Evolutionary conservation across 495 filamentous ascomycete species (phyloP).

Genomic region (Aspergillus sclerotiicarbonarius): DNA sequence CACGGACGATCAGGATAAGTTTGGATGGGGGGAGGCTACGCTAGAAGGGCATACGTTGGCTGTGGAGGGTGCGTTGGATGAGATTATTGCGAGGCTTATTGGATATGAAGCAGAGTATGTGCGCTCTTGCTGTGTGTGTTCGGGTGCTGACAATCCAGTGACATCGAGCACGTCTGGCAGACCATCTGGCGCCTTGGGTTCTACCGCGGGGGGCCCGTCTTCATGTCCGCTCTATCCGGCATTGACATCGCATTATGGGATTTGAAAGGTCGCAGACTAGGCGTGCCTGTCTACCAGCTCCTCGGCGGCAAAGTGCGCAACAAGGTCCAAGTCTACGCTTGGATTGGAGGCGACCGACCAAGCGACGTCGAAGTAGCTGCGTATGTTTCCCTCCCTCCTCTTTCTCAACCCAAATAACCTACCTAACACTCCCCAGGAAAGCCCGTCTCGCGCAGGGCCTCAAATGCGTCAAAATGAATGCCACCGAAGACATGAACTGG

Average conservation of each 20-base stretch:
- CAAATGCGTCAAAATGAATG: slow-evolving; percentile 78
- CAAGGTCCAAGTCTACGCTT: slow-evolving; percentile 77
- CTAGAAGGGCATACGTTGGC: slow-evolving; percentile 77
- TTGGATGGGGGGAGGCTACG: slow-evolving; percentile 80
- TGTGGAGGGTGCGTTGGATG: slow-evolving; percentile 75
- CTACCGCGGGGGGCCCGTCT: slow-evolving; percentile 80
- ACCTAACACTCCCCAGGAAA: slow-evolving; percentile 37
- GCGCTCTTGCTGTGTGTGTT: not conserved
- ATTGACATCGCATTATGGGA: slow-evolving; percentile 87
- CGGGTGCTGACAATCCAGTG: slow-evolving; percentile 38
- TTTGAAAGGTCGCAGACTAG: slow-evolving; percentile 60
- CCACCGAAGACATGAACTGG: slow-evolving; percentile 76
- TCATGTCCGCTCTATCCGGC: slow-evolving; percentile 77
- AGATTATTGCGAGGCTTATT: slow-evolving; percentile 59
- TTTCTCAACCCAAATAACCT: too few species aligned
- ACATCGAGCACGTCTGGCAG: slow-evolving; percentile 86
- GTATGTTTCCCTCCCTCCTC: slow-evolving; percentile 16
- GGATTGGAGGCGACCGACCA: slow-evolving; percentile 83
- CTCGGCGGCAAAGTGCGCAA: slow-evolving; percentile 74
- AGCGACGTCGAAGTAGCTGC: slow-evolving; percentile 63
- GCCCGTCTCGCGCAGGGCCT: slow-evolving; percentile 69
- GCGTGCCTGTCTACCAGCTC: slow-evolving; percentile 70
- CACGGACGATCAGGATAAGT: slow-evolving; percentile 58
- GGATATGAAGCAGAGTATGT: slow-evolving; percentile 77
- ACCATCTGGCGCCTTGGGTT: slow-evolving; percentile 67